These are phyloP conservation scores for Blastobotrys petasosporus DNA, from an alignment of 1,139 yeast species.

Conservation along the genomic window DNA sequence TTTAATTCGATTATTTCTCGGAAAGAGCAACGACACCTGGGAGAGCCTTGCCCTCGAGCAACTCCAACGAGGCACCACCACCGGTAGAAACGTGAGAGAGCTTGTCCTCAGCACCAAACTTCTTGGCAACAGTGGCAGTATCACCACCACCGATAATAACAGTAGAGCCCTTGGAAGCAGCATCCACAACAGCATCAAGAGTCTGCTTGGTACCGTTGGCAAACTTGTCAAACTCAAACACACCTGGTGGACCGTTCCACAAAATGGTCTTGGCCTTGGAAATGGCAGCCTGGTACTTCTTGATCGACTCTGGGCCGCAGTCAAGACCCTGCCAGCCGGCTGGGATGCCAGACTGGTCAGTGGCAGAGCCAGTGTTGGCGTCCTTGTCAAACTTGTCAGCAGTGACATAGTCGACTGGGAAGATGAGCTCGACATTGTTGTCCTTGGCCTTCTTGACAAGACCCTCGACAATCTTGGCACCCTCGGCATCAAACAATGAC, in stretches of 20 bases:
- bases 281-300: slow-evolving; percentile 71
- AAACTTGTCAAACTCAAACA: slow-evolving; percentile 88
- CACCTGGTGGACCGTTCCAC: slow-evolving; percentile 99
- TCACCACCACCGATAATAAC: slow-evolving; percentile 99
- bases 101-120: slow-evolving; percentile 90
- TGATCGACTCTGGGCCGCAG: slow-evolving; percentile 80
- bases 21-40: slow-evolving; percentile 95
- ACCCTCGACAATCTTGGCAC: slow-evolving; percentile 86
- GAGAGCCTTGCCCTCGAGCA: slow-evolving; percentile 93
- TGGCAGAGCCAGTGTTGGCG: slow-evolving; percentile 74
- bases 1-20: slow-evolving; percentile 56
- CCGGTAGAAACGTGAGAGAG: slow-evolving; percentile 97
- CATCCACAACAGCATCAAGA: slow-evolving; percentile 79
- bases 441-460: slow-evolving; percentile 91
- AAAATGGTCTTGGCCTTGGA: slow-evolving; percentile 92
- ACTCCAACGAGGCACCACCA: slow-evolving; percentile 98
- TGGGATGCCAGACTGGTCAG: slow-evolving; percentile 84
- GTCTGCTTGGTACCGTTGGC: slow-evolving; percentile 84
- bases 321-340: slow-evolving; percentile 94
- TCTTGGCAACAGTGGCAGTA: slow-evolving; percentile 98
- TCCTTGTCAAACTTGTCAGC: slow-evolving; percentile 91
- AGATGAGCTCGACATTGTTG: slow-evolving; percentile 82
- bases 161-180: slow-evolving; percentile 83
- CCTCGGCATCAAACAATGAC: slow-evolving; percentile 85
- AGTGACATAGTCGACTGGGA: slow-evolving; percentile 90